Percentiles rank a stretch among this genome's conserved stretches.
phyloP scores from a whole-genome alignment of 345 rosid genomes.

The Nephelium lappaceum region DNA sequence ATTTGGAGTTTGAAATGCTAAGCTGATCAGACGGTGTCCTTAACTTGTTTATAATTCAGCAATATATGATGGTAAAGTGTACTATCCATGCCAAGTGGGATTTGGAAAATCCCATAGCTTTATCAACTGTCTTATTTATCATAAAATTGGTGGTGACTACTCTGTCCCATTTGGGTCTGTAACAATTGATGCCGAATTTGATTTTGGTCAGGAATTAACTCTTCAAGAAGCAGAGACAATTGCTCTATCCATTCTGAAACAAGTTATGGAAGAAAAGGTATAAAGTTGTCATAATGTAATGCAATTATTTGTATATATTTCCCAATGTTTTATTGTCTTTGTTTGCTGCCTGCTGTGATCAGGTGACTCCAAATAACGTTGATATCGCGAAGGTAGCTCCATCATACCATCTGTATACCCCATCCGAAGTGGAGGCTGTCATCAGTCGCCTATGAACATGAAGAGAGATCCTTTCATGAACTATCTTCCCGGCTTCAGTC shows the following conservation, averaged over 20 bases:
- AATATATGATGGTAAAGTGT: not conserved
- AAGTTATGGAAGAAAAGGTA: conserved; percentile 99
- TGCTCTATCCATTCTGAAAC: conserved; percentile 89
- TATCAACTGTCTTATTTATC: not conserved
- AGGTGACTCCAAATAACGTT: conserved; percentile 96
- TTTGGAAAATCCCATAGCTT: not conserved
- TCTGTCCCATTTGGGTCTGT: not conserved
- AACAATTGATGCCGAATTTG: not conserved
- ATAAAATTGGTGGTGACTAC: not conserved
- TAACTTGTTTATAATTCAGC: not conserved
- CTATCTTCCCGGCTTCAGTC: not conserved
- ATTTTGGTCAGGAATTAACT: conserved; percentile 60
- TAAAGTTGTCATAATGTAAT: not conserved
- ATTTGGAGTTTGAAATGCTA: not conserved
- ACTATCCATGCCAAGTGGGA: not conserved
- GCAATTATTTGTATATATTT: not conserved
- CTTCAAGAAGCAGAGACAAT: conserved; percentile 89
- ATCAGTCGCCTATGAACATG: conserved; percentile 67
- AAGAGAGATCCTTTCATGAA: not conserved
- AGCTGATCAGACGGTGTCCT: not conserved
- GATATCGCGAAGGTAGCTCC: conserved; percentile 93
- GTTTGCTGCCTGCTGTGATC: conserved; percentile 4
- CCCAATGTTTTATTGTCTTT: not conserved
- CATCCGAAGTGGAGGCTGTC: conserved; percentile 92
- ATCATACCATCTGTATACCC: conserved; percentile 83